phyloP scores from a whole-genome alignment of 805 yeast genomes.

The Wickerhamiella shivajii region DNA sequence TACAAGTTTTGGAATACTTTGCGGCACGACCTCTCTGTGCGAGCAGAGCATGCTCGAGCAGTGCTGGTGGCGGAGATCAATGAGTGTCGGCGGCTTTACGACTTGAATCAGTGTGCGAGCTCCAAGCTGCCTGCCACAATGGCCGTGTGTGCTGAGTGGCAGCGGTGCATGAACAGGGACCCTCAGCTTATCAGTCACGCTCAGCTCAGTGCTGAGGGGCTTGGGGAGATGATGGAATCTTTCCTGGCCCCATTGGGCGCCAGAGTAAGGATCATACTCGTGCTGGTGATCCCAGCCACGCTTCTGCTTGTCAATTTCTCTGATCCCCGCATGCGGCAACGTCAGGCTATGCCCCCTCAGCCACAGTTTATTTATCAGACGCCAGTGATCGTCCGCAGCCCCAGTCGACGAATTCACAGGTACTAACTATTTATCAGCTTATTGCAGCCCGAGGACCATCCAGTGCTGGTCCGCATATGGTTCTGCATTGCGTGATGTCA shows the following conservation, averaged over 20 bases:
- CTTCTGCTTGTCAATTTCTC: conserved; percentile 21
- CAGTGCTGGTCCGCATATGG: no score
- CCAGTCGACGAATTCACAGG: no score
- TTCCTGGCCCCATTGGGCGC: conserved; percentile 57
- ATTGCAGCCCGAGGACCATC: no score
- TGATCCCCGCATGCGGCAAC: background rate
- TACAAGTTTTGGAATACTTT: conserved; percentile 1
- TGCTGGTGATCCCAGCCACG: conserved; percentile 20
- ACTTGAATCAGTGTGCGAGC: conserved; percentile 2
- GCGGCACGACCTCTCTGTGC: conserved; percentile 1
- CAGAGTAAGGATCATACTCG: conserved; percentile 38
- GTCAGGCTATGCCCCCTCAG: background rate
- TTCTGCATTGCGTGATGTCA: no score
- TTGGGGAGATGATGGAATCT: conserved; percentile 70
- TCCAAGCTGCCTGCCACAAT: conserved; percentile 50
- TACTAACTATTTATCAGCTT: no score
- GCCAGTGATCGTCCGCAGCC: no score
- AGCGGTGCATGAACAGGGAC: conserved; percentile 67
- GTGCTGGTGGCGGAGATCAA: conserved; percentile 2
- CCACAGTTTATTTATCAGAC: no score
- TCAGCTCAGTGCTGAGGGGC: conserved; percentile 60
- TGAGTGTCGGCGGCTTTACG: conserved; percentile 3
- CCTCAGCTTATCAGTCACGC: conserved; percentile 56
- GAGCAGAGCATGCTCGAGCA: background rate
- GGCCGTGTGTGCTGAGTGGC: conserved; percentile 56